Conservation (phyloP, 306 rosid species). For the Rosa rugosa region DNA sequence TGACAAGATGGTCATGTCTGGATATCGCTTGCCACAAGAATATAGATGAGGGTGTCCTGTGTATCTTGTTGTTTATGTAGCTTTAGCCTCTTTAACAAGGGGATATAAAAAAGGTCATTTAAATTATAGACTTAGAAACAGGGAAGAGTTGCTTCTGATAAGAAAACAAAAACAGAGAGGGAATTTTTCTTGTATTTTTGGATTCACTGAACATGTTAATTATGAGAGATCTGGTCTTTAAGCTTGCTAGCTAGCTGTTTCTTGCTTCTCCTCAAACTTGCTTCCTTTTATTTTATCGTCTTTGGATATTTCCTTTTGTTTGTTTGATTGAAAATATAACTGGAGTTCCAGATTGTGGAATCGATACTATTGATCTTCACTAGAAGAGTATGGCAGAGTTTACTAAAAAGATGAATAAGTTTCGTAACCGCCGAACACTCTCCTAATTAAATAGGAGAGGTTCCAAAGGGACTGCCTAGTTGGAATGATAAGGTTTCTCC, state of each 20-base stretch:
- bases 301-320: neutral
- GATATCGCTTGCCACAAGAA: conserved; percentile 70
- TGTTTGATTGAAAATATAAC: neutral
- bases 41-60: conserved; percentile 58
- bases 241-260: neutral
- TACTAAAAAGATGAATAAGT: neutral
- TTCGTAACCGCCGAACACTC: neutral
- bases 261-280: neutral
- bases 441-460: no score
- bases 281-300: neutral
- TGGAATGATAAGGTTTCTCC: neutral
- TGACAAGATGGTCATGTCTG: conserved; percentile 70
- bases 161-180: conserved; percentile 8
- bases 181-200: conserved; percentile 24
- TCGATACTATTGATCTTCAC: neutral
- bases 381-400: neutral
- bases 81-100: conserved; percentile 25
- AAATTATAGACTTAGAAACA: conserved; percentile 29
- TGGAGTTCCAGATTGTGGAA: neutral
- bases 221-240: neutral
- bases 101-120: conserved; percentile 22
- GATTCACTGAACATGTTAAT: conserved; percentile 11
- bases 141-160: conserved; percentile 16
- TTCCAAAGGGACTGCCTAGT: neutral
- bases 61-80: conserved; percentile 43